phyloP scores from a whole-genome alignment of 495 filamentous ascomycete genomes.

The Hyaloscypha finlandica region DNA sequence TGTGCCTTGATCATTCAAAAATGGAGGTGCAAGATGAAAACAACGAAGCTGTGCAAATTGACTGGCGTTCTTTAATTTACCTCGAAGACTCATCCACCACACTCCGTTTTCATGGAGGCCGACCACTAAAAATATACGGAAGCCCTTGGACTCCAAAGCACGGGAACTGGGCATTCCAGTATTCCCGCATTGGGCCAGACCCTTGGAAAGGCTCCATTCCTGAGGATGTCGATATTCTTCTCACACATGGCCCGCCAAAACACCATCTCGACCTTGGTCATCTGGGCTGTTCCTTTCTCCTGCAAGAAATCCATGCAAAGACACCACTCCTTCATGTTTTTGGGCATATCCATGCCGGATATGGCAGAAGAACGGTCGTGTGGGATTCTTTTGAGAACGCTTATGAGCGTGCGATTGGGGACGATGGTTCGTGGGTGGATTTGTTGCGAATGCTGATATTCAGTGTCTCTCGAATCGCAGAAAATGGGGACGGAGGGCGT shows the following conservation, averaged over 20 bases:
- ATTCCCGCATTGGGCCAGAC: conserved; percentile 36
- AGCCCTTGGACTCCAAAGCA: conserved; percentile 53
- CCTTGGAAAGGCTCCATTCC: conserved; percentile 60
- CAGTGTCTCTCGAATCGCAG: background rate
- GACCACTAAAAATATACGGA: conserved; percentile 52
- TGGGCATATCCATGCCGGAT: conserved; percentile 76
- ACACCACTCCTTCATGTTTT: conserved; percentile 80
- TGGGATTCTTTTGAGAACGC: conserved; percentile 2
- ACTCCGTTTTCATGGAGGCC: conserved; percentile 46
- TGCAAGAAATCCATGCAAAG: conserved; percentile 75
- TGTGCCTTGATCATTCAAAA: conserved; percentile 62
- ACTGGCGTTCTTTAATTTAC: conserved; percentile 50
- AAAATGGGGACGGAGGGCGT: background rate
- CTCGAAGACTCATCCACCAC: conserved; percentile 44
- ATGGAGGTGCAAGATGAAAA: conserved; percentile 20
- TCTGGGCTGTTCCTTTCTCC: conserved; percentile 72
- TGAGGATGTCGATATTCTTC: conserved; percentile 69
- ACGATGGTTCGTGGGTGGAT: conserved; percentile 15
- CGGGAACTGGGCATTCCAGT: conserved; percentile 54
- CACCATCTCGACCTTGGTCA: conserved; percentile 63
- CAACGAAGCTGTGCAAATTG: conserved; percentile 24
- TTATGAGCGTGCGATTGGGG: conserved; percentile 30
- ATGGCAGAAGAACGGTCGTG: conserved; percentile 36
- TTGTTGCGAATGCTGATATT: background rate
- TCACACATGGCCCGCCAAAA: conserved; percentile 75